A percentile compares a stretch with the other conserved stretches of the same genome.
Conservation (phyloP, 2,329 filamentous ascomycete species). For the Aspergillus tamarii region DNA sequence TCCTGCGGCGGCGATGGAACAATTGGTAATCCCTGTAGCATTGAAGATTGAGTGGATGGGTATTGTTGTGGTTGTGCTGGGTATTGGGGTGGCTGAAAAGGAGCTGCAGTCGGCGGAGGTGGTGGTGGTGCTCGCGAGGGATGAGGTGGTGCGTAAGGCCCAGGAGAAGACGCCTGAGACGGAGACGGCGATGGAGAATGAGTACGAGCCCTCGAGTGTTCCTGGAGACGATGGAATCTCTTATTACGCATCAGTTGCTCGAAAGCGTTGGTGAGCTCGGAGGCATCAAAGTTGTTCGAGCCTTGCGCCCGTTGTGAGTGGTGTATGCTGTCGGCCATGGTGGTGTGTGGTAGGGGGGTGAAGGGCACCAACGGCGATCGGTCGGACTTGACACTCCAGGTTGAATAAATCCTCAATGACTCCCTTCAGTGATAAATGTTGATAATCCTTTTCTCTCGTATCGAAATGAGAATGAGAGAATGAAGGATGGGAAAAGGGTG, state of each 20-base stretch:
- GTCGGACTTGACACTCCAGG: conserved; percentile 28
- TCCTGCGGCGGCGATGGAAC: conserved; percentile 78
- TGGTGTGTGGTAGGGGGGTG: conserved; percentile 28
- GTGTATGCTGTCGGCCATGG: conserved; percentile 44
- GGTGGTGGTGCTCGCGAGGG: conserved; percentile 42
- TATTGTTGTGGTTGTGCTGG: conserved; percentile 22
- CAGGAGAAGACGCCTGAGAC: conserved; percentile 21
- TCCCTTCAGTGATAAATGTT: neutral
- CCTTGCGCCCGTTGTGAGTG: conserved; percentile 35
- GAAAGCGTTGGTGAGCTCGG: conserved; percentile 79
- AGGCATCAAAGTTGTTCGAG: conserved; percentile 67
- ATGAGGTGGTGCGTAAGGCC: conserved; percentile 28
- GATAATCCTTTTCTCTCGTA: neutral
- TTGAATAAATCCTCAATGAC: conserved; percentile 18
- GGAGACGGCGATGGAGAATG: conserved; percentile 60
- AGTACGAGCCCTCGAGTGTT: conserved; percentile 61
- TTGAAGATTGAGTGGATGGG: conserved; percentile 37
- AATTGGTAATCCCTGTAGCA: conserved; percentile 64
- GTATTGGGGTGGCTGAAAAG: conserved; percentile 18
- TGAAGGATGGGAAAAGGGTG: neutral
- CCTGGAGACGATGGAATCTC: conserved; percentile 80
- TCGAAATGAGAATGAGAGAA: neutral
- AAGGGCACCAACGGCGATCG: conserved; percentile 30
- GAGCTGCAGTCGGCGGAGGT: conserved; percentile 33
- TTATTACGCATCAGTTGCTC: conserved; percentile 84